These are phyloP conservation scores for Ananas comosus DNA, from an alignment of 176 grass and related monocot genomes.

Conservation along the genomic window DNA sequence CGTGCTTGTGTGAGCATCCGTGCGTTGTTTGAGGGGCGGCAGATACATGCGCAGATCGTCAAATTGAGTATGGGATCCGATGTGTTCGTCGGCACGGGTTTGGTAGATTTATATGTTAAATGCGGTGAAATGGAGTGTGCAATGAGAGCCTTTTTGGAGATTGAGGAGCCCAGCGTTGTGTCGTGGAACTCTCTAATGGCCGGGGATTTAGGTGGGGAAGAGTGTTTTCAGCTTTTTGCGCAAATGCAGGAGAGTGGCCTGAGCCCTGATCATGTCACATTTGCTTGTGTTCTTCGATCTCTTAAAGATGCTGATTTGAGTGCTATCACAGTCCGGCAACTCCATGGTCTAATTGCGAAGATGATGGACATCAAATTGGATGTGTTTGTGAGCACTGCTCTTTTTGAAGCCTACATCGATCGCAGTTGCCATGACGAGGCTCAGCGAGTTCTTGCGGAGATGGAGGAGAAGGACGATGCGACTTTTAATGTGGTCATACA, in stretches of 20 bases:
- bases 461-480: constrained; percentile 38
- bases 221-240: constrained; percentile 17
- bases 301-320: constrained; percentile 6
- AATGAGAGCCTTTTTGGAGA: constrained; percentile 17
- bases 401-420: constrained; percentile 36
- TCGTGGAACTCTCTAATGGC: constrained; percentile 36
- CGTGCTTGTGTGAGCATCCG: constrained; percentile 13
- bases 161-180: constrained; percentile 32
- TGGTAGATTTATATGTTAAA: constrained; percentile 33
- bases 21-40: constrained; percentile 14
- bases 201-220: constrained; percentile 16
- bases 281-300: constrained; percentile 31
- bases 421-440: constrained; percentile 23
- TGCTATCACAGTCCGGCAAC: constrained; percentile 5
- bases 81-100: constrained; percentile 17
- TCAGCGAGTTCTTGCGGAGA: constrained; percentile 14
- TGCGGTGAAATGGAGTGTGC: constrained; percentile 15
- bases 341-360: constrained; percentile 24
- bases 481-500: constrained; percentile 33
- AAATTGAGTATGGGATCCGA: constrained; percentile 22
- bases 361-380: constrained; percentile 21
- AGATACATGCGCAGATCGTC: constrained; percentile 21
- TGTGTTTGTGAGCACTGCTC: constrained; percentile 18
- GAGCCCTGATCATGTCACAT: constrained; percentile 28
- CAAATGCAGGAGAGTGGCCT: constrained; percentile 20